Evolutionary conservation across 2,329 filamentous ascomycete species (phyloP).

Genomic region (Epichloe sylvatica): DNA sequence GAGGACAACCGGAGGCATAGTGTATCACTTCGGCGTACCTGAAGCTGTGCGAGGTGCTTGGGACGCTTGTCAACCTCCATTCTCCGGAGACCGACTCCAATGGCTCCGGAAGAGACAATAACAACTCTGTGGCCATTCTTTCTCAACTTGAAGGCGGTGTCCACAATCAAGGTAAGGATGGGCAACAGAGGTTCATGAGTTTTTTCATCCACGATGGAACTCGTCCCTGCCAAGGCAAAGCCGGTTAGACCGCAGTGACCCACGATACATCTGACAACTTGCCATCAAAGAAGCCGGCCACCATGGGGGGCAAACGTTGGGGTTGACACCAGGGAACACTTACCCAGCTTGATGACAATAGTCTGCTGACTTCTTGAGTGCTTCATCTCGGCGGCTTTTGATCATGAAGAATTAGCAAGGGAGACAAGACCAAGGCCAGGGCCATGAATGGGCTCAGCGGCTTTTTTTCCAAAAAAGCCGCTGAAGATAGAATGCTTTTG

Average conservation of each 20-base stretch:
- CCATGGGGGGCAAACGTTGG: neutral
- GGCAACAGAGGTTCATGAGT: conserved; percentile 88
- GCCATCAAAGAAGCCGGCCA: neutral
- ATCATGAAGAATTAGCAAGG: conserved; percentile 7
- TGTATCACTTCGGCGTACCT: conserved; percentile 33
- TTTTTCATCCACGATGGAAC: conserved; percentile 95
- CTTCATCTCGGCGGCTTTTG: conserved; percentile 45
- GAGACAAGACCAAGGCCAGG: neutral
- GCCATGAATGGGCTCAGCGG: conserved; percentile 3
- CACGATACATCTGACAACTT: neutral
- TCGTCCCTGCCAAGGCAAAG: conserved; percentile 53
- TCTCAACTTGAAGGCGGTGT: conserved; percentile 75
- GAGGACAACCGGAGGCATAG: neutral
- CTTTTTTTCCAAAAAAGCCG: no score
- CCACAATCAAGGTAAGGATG: conserved; percentile 81
- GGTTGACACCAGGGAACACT: conserved; percentile 12
- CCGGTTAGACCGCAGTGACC: neutral
- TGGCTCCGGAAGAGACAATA: conserved; percentile 92
- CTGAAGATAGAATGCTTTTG: conserved; percentile 3
- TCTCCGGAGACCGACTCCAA: conserved; percentile 79
- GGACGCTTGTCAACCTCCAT: conserved; percentile 82
- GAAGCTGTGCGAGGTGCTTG: conserved; percentile 78
- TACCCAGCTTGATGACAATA: conserved; percentile 81
- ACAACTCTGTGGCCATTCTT: conserved; percentile 90
- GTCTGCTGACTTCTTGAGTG: conserved; percentile 30